Base-by-base conservation (phyloP, 495 filamentous ascomycete species). In the Bathelium albidoporum region DNA sequence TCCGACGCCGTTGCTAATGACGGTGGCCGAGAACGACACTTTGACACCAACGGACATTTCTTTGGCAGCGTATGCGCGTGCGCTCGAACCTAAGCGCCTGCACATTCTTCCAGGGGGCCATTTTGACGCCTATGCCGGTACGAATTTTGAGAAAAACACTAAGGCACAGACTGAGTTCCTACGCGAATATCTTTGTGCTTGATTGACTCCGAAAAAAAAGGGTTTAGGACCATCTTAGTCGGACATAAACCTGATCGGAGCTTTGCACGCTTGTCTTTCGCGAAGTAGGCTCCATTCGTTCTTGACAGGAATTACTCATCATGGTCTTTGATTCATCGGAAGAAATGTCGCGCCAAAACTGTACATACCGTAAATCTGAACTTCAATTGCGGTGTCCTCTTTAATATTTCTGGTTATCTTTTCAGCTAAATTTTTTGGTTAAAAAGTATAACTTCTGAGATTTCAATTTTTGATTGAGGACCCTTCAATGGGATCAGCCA, bases 1-100 rank as follows among this genome's bases (percentile, higher is more conserved):
- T 18, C 75, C 75, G 5, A 76, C 70, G 26, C 74, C 73, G 1
- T 62, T 76, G 32, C 60, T 75, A n/a, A 73, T 77, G 66, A 67
- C 68, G 18, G 62, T 76, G 32, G 68, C 70, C n/a, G 63, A 68
- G 16, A 65, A 73, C 58, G 74, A 77, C 61, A 22, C 32, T n/a
- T 63, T 70, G 22, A 68, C 66, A 24, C 68, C 68, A 10, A 65
- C 70, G 11, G 66, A 69, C 58, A 16, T 70, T 32, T 53, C 63
- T 14, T 55, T 74, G 49, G 65, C 62, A 28, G 65, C 68, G 22
- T 75, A 65, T 58, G 22, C 60, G 20, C 43, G 63, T 1, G 71
- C 73, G 10, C 32, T 64, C 12, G 73, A 75, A 61, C 73, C 73
- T 16, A 75, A 75, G 66, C 24, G 66, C 58, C 59, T 75, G 14